phyloP scores from a whole-genome alignment of 305 asterid species.

The Rubia balearica region DNA sequence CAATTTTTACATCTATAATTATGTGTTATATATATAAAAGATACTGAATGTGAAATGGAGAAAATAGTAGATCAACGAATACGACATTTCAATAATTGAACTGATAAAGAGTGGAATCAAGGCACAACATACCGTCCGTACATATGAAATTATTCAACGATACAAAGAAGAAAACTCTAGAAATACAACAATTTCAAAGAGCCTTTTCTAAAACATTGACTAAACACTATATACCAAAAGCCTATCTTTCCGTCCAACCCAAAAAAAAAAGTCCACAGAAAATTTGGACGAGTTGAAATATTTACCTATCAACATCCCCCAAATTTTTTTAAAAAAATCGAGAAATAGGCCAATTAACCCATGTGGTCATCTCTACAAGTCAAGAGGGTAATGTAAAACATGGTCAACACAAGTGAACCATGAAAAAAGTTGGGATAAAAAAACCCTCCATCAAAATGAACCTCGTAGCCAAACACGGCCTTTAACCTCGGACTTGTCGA shows the following conservation, averaged over 20 bases:
- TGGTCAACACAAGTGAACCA: conserved; percentile 45
- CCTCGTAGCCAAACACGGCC: conserved; percentile 37
- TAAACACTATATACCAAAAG: conserved; percentile 20
- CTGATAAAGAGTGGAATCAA: background rate
- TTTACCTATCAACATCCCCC: conserved; percentile 20
- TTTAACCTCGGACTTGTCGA: conserved; percentile 1
- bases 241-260: conserved; percentile 31
- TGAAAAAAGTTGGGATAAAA: conserved; percentile 38
- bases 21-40: no score
- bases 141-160: background rate
- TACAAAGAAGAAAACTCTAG: conserved; percentile 24
- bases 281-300: conserved; percentile 18
- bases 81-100: background rate
- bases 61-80: background rate
- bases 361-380: conserved; percentile 47
- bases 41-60: background rate
- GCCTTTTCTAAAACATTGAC: conserved; percentile 35
- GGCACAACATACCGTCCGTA: background rate
- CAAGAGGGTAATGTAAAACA: conserved; percentile 42
- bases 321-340: conserved; percentile 3
- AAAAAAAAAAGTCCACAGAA: conserved; percentile 8
- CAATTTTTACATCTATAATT: no score
- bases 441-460: conserved; percentile 53
- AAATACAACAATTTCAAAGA: conserved; percentile 13
- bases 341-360: conserved; percentile 27